Base-by-base conservation (phyloP, 2,329 filamentous ascomycete genomes). In the Hymenoscyphus repandus region DNA sequence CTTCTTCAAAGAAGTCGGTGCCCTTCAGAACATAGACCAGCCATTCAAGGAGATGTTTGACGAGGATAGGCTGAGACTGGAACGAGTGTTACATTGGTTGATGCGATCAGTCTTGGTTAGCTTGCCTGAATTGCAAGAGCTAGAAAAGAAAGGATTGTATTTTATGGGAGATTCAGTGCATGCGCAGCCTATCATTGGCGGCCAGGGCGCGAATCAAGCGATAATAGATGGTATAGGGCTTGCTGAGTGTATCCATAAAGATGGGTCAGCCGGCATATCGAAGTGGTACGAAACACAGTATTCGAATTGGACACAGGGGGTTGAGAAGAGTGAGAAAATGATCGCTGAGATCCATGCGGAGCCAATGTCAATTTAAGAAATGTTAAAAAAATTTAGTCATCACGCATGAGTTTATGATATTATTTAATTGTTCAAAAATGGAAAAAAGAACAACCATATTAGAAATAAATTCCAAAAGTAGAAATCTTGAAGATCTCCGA, bases 161-260 rank as follows among this genome's bases (percentile, higher is more conserved):
- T 41, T 55, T 4, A 40, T 60, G 18, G 59, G 56, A 10, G 58
- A 62, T 49, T 42, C 56, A 22, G 53, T 41, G n/a, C 55, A 58
- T 50, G 49, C 48, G 9, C 53, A 55, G 50, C 55, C 58, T 30
- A 55, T 62, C 38, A 36, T 63, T 18, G 58, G 51, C 18, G 59
- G 51, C n/a, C 51, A 57, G 9, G 57, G 59, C 11, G 57, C 53
- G 11, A 56, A 55, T 37, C 46, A 52, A 39, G 61, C 59, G 3
- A 40, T 60, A n/a, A 27, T 30, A 2, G 58, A 63, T 54, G 46
- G 44, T 30, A 50, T 56, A n/a, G 51, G 52, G 17, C 37, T 61
- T 17, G 52, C 49, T 3, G 49, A 50, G 13, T 44, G 6, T 30
- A 34, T 57, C 20, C 6, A 13, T 10, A 41, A 27, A 30, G 9